Conservation (phyloP, 106 monocot species). For the Cymbidium sinense region DNA sequence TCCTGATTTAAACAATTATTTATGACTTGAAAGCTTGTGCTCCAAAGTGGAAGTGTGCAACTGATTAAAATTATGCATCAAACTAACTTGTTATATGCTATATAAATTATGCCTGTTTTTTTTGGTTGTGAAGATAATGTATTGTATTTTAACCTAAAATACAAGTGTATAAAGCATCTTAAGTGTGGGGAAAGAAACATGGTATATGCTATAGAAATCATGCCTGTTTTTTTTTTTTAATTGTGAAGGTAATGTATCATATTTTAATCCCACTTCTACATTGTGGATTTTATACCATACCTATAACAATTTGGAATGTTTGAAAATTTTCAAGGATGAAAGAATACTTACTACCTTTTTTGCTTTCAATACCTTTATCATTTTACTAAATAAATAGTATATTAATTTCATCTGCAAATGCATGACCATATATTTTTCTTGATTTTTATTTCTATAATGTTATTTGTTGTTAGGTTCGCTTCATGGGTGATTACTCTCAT, state of each 20-base stretch:
- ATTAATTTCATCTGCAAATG: not conserved
- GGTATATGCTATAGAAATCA: too few species aligned
- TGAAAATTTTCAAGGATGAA: not conserved
- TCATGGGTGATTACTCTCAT: slow-evolving; percentile 87
- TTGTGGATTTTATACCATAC: not conserved
- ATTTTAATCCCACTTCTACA: not conserved
- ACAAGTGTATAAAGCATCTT: not conserved
- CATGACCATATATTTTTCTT: slow-evolving; percentile 1
- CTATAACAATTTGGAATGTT: not conserved
- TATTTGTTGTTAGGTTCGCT: slow-evolving; percentile 52
- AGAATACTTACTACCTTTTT: not conserved
- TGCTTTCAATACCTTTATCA: not conserved
- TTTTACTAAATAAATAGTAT: not conserved
- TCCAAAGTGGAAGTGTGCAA: not conserved
- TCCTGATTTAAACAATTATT: not conserved
- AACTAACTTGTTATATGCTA: not conserved
- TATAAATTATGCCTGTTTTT: not conserved
- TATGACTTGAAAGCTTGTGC: not conserved
- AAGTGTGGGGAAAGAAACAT: not conserved
- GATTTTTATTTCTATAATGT: not conserved
- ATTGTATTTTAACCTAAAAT: not conserved
- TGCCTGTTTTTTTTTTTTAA: too few species aligned
- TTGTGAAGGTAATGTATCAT: too few species aligned
- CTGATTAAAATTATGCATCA: not conserved
- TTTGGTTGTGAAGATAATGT: not conserved